A percentile compares a stretch with the other conserved stretches of the same genome.
phyloP scores from a whole-genome alignment of 2,329 filamentous ascomycete species.

The Penicillium rolfsii region DNA sequence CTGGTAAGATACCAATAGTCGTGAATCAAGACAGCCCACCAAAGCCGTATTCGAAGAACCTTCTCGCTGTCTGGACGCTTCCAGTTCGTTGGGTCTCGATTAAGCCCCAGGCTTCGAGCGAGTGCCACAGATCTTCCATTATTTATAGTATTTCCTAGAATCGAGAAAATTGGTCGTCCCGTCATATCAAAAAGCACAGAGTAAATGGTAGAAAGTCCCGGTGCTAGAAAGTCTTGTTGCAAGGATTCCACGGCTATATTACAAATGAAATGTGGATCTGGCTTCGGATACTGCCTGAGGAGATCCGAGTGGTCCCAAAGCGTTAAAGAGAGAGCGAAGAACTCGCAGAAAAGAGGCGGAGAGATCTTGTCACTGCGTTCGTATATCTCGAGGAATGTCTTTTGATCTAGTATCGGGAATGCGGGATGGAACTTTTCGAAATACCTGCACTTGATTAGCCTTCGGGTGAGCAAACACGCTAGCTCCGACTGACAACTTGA shows the following conservation, averaged over 20 bases:
- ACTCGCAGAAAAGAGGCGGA: slow-evolving; percentile 2
- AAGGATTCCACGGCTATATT: slow-evolving; percentile 2
- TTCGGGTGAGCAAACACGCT: too few species aligned
- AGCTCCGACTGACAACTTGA: background rate
- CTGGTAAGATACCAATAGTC: slow-evolving; percentile 1
- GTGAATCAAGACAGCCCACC: slow-evolving; percentile 7
- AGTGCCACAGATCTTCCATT: slow-evolving; percentile 4
- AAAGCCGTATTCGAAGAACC: background rate
- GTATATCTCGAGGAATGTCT: slow-evolving; percentile 3
- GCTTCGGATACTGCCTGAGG: background rate
- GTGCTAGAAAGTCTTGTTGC: slow-evolving; percentile 5
- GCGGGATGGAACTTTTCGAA: slow-evolving; percentile 4
- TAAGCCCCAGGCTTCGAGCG: background rate
- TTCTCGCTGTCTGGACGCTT: slow-evolving; percentile 4
- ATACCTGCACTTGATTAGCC: background rate
- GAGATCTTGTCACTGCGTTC: slow-evolving; percentile 3
- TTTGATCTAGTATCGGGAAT: slow-evolving; percentile 2
- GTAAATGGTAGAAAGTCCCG: slow-evolving; percentile 1
- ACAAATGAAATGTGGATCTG: slow-evolving; percentile 1
- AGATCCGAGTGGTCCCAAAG: slow-evolving; percentile 6
- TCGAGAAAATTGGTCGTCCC: background rate
- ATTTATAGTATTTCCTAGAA: slow-evolving; percentile 4
- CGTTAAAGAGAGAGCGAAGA: background rate
- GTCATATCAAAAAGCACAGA: slow-evolving; percentile 8
- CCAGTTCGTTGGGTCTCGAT: slow-evolving; percentile 6